A percentile compares a stretch with the other conserved stretches of the same genome.
Conservation (phyloP, 805 yeast species). For the Sungouiella thailandica region DNA sequence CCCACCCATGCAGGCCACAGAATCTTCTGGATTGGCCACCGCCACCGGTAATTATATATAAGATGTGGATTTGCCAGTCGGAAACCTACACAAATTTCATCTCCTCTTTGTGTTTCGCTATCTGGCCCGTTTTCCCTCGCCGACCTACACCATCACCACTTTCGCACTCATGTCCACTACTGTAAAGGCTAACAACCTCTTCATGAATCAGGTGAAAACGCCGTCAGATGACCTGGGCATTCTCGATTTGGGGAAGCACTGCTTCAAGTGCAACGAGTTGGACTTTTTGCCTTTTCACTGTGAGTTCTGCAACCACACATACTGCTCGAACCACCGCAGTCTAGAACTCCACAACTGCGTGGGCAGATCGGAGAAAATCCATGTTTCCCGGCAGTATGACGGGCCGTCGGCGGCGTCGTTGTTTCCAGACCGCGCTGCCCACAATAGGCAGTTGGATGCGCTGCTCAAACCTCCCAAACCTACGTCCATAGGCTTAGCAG, state of each 20-base stretch:
- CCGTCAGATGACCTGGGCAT: slow-evolving; percentile 30
- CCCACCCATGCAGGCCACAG: too few relatives aligned
- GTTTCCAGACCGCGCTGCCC: slow-evolving; percentile 49
- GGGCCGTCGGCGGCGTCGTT: slow-evolving; percentile 43
- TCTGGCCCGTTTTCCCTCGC: background rate
- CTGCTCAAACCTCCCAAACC: slow-evolving; percentile 18
- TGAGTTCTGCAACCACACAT: slow-evolving; percentile 40
- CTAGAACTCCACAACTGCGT: slow-evolving; percentile 30
- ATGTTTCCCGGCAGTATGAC: slow-evolving; percentile 9
- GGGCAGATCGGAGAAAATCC: slow-evolving; percentile 13
- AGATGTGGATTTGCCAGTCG: too few relatives aligned
- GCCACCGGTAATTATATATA: slow-evolving; percentile 3
- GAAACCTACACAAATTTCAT: background rate
- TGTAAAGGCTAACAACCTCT: slow-evolving; percentile 10
- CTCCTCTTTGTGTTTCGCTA: background rate
- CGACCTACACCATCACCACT: background rate
- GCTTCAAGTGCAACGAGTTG: slow-evolving; percentile 45
- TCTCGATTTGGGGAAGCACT: slow-evolving; percentile 56
- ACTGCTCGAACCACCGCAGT: slow-evolving; percentile 47
- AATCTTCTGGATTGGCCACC: slow-evolving; percentile 6
- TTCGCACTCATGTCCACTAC: slow-evolving; percentile 1
- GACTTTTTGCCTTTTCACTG: slow-evolving; percentile 60
- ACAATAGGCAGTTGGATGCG: slow-evolving; percentile 31
- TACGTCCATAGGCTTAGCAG: slow-evolving; percentile 20
- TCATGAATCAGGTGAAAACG: slow-evolving; percentile 19